phyloP scores from a whole-genome alignment of 2,329 filamentous ascomycete genomes.

The Stagonosporopsis cucurbitacearum region DNA sequence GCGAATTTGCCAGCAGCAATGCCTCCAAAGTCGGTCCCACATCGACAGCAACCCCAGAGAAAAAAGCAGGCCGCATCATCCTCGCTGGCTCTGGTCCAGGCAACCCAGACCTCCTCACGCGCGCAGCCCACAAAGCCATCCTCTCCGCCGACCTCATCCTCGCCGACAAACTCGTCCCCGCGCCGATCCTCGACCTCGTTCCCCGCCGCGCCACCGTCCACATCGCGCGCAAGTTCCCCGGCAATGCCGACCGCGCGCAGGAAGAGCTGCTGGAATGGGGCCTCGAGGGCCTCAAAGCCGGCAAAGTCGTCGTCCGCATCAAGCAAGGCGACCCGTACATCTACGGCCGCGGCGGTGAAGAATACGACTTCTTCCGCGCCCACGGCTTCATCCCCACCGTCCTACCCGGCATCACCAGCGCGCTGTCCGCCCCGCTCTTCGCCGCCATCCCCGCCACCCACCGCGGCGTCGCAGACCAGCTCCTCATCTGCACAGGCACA shows the following conservation, averaged over 20 bases:
- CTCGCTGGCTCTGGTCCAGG: slow-evolving; percentile 92
- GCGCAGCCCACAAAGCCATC: slow-evolving; percentile 79
- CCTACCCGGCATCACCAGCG: slow-evolving; percentile 88
- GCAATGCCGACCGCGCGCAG: slow-evolving; percentile 93
- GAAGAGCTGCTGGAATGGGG: slow-evolving; percentile 85
- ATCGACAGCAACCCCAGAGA: slow-evolving; percentile 24
- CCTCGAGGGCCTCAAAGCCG: slow-evolving; percentile 69
- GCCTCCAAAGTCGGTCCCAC: slow-evolving; percentile 39
- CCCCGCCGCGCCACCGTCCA: slow-evolving; percentile 87
- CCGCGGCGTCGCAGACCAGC: slow-evolving; percentile 86
- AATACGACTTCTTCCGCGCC: slow-evolving; percentile 80
- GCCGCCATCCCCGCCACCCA: slow-evolving; percentile 88
- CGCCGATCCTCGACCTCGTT: slow-evolving; percentile 84
- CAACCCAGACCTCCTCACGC: slow-evolving; percentile 88
- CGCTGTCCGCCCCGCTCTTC: slow-evolving; percentile 85
- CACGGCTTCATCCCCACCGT: slow-evolving; percentile 75
- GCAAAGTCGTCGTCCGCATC: slow-evolving; percentile 82
- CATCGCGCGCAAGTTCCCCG: slow-evolving; percentile 96
- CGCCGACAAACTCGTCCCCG: slow-evolving; percentile 84
- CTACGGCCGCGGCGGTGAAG: slow-evolving; percentile 93
- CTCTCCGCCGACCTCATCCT: slow-evolving; percentile 77
- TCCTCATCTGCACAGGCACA: slow-evolving; percentile 95
- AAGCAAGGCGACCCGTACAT: slow-evolving; percentile 98
- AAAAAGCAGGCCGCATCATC: slow-evolving; percentile 71
- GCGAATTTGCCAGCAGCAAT: slow-evolving; percentile 65